phyloP scores from a whole-genome alignment of 1,139 yeast genomes.

The Yamadazyma dendronema region DNA sequence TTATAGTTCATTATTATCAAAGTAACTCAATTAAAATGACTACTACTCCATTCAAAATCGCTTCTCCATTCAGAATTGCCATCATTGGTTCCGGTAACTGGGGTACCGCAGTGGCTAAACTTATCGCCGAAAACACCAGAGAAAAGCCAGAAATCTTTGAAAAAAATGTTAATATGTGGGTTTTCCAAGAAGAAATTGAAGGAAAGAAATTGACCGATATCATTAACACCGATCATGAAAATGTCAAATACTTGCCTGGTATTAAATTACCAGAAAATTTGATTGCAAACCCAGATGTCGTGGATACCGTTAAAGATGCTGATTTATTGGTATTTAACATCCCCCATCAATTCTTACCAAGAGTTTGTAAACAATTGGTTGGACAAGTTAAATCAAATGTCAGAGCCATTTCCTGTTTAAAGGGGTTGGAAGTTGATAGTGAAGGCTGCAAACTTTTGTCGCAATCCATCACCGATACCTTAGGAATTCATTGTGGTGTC shows the following conservation, averaged over 20 bases:
- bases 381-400: constrained; percentile 68
- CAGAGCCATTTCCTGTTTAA: constrained; percentile 89
- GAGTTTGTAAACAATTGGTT: constrained; percentile 68
- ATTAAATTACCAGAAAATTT: constrained; percentile 78
- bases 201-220: constrained; percentile 79
- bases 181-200: constrained; percentile 72
- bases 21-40: constrained; percentile 23
- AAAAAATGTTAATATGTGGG: constrained; percentile 87
- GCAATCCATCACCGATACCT: constrained; percentile 66
- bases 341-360: constrained; percentile 88
- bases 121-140: constrained; percentile 80
- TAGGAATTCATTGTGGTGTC: constrained; percentile 90
- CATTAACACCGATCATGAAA: constrained; percentile 83
- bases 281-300: constrained; percentile 79
- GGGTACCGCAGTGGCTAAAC: constrained; percentile 96
- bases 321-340: constrained; percentile 86
- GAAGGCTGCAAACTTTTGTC: constrained; percentile 80
- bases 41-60: constrained; percentile 33
- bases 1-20: not conserved
- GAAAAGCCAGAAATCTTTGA: constrained; percentile 69
- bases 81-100: constrained; percentile 81
- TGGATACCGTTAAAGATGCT: constrained; percentile 68
- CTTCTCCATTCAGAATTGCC: constrained; percentile 51
- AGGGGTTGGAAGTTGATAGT: constrained; percentile 83
- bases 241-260: constrained; percentile 83